Percentiles rank a stretch among this genome's conserved stretches.
These are phyloP conservation scores for Jaenimonas drosophilae DNA, from an alignment of 208 protist genomes.

Conservation along the genomic window DNA sequence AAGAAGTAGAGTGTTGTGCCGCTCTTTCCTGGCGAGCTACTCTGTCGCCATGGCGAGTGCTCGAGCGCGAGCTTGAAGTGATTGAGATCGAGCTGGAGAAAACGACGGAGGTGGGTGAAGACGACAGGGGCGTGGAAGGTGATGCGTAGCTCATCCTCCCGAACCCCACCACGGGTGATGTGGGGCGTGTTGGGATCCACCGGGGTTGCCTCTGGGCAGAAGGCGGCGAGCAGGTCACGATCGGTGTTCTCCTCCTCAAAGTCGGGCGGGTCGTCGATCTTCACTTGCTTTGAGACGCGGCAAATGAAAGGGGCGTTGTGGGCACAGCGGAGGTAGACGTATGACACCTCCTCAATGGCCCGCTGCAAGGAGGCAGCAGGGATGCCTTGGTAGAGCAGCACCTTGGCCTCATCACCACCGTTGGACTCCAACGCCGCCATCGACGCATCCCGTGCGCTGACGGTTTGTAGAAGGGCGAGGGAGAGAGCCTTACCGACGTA, in stretches of 20 bases:
- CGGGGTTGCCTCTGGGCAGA: slow-evolving; percentile 1
- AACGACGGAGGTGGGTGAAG: slow-evolving; percentile 71
- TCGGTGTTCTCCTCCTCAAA: slow-evolving; percentile 26
- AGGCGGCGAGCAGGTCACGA: slow-evolving; percentile 9
- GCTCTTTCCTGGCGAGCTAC: slow-evolving; percentile 77
- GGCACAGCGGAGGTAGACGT: slow-evolving; percentile 39
- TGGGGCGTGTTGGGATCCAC: not conserved
- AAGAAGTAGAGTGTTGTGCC: slow-evolving; percentile 82
- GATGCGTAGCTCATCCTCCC: slow-evolving; percentile 61
- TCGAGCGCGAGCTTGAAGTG: slow-evolving; percentile 27
- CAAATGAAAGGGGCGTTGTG: slow-evolving; percentile 28
- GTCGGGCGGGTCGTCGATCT: not conserved
- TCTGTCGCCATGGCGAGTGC: slow-evolving; percentile 51
- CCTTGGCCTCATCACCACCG: not conserved
- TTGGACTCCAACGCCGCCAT: not conserved
- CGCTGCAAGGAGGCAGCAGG: slow-evolving; percentile 39
- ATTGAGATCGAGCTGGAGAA: slow-evolving; percentile 44
- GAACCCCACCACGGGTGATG: not conserved
- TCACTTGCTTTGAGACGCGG: too few species aligned
- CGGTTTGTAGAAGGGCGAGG: slow-evolving; percentile 33
- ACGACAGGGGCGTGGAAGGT: slow-evolving; percentile 64
- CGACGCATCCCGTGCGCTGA: slow-evolving; percentile 7
- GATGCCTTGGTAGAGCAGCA: slow-evolving; percentile 16
- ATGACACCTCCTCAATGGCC: slow-evolving; percentile 57
- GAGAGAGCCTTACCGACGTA: slow-evolving; percentile 53